phyloP scores from a whole-genome alignment of 352 stramenopile species.

The Pythium rhizo-oryzae region DNA sequence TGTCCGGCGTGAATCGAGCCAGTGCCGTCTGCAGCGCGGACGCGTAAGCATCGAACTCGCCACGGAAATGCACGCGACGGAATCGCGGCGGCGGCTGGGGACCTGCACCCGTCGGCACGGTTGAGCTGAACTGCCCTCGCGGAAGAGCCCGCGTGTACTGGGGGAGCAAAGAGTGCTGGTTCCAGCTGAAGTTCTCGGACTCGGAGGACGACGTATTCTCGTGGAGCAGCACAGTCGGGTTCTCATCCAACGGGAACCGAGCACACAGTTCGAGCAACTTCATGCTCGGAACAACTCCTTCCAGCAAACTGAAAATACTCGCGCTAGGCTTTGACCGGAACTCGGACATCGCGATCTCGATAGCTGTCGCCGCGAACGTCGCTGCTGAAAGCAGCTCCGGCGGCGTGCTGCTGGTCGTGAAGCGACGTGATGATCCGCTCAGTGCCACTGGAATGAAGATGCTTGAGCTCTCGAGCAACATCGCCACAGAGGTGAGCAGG shows the following conservation, averaged over 20 bases:
- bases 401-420: background rate
- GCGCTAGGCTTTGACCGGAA: slow-evolving; percentile 32
- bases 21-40: slow-evolving; percentile 34
- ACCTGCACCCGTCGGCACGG: background rate
- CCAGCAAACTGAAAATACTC: slow-evolving; percentile 43
- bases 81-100: slow-evolving; percentile 28
- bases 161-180: slow-evolving; percentile 50
- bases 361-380: slow-evolving; percentile 45
- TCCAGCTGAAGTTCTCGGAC: slow-evolving; percentile 18
- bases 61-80: slow-evolving; percentile 52
- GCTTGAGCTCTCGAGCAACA: slow-evolving; percentile 58
- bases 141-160: background rate
- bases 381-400: slow-evolving; percentile 9
- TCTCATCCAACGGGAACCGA: slow-evolving; percentile 40
- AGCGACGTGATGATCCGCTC: slow-evolving; percentile 10
- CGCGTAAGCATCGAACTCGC: slow-evolving; percentile 37
- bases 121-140: slow-evolving; percentile 7
- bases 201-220: slow-evolving; percentile 29
- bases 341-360: slow-evolving; percentile 53
- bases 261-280: slow-evolving; percentile 60
- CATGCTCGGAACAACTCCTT: slow-evolving; percentile 51
- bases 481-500: slow-evolving; percentile 57
- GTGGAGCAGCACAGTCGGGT: slow-evolving; percentile 40
- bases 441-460: slow-evolving; percentile 66
- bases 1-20: slow-evolving; percentile 32